phyloP scores from a whole-genome alignment of 306 rosid species.

The Spatholobus suberectus region DNA sequence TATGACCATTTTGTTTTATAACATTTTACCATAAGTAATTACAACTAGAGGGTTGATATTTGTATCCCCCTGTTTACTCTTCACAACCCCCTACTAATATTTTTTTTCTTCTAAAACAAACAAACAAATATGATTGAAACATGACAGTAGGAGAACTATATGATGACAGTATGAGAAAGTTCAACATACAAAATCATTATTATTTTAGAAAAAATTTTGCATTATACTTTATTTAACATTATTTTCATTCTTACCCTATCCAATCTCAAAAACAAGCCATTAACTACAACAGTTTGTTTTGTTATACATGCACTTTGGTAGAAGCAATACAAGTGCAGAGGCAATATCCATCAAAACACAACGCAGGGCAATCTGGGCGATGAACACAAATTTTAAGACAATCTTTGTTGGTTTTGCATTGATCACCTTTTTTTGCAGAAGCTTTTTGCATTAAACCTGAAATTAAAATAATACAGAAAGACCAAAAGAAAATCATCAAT shows the following conservation, averaged over 20 bases:
- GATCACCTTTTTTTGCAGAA: background rate
- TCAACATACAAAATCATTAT: no score
- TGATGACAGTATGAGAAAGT: no score
- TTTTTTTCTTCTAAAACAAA: no score
- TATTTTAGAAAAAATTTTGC: no score
- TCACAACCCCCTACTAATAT: no score
- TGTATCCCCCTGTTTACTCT: no score
- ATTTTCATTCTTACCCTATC: background rate
- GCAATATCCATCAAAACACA: background rate
- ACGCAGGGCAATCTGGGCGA: background rate
- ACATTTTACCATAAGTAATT: no score
- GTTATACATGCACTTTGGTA: background rate
- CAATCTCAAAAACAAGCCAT: no score
- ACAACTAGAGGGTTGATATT: no score
- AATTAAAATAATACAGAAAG: background rate
- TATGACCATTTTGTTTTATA: no score
- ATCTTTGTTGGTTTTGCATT: background rate
- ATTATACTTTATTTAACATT: background rate
- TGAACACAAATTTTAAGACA: background rate
- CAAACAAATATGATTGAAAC: no score
- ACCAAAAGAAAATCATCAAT: background rate
- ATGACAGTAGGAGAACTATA: no score
- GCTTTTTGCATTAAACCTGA: conserved; percentile 9
- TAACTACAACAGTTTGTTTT: background rate
- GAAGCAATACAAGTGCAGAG: background rate